Evolutionary conservation across 1,284 basidiomycete genomes (phyloP), one percentile per base, ranked within the genome.

Genomic region (Cryptococcus wingfieldii): DNA sequence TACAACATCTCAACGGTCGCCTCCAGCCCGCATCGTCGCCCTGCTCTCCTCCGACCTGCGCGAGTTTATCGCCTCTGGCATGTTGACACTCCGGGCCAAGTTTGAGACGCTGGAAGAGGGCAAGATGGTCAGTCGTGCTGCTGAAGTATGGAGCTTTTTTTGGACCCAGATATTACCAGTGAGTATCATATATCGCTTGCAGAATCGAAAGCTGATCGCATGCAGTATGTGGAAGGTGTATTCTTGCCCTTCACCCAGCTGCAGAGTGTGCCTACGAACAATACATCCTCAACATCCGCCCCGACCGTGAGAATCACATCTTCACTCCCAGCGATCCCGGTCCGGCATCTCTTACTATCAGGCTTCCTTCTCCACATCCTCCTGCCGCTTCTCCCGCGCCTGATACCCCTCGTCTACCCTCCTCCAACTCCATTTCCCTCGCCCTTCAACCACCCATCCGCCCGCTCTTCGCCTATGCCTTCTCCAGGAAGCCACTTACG

Each of bases 111-210:
- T 87, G 27, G 86, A 87, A 31, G 89, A 92, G 28, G 53, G 54
- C 2, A 73, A 74, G 54, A 81, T 97, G 5, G 78, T 94, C 16
- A 79, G 80, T 1, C 82, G 89, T 9, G 80, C 95, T 10, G 89
- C 91, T 1, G 90, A 95, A 63, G 81, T 89, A 14, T 98, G 94
- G 94, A 83, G 82, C 6, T 94, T 95, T 79, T 97, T 96, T 78
- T 96, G 91, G 86, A 88, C 89, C 61, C 87, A 90, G 60, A 86
- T 97, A 19, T 78, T 98, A 1, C 91, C 93, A 1, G 75, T 76
- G 38, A 64, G 75, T 69, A 42, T 39, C 55, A 28, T 34, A 3
- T 8, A 34, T 8, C 10, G 31, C 31, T 34, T 6, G 6, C 31
- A 37, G 10, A n/a, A 7, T 18, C 9, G 4, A 46, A 23, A 19